Conservation (phyloP, 2,329 filamentous ascomycete genomes). For the Decorospora gaudefroyi region DNA sequence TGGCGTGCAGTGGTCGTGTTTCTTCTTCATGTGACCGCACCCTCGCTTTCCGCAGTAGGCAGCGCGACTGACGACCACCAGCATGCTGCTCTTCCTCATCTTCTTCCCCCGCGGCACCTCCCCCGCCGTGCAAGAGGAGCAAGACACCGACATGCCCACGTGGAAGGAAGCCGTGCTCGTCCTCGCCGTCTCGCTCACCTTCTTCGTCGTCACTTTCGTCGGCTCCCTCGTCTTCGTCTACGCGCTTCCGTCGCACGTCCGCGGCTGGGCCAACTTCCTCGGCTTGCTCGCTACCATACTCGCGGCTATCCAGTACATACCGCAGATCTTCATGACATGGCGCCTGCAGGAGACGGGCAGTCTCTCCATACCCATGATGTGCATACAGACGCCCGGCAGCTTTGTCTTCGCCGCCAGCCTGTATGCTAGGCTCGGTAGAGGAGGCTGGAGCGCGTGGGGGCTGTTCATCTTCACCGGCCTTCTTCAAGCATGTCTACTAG, state of each 20-base stretch:
- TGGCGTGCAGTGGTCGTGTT: slow-evolving; percentile 88
- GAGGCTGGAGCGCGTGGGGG: slow-evolving; percentile 95
- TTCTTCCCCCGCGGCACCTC: slow-evolving; percentile 68
- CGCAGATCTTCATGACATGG: slow-evolving; percentile 93
- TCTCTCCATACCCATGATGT: slow-evolving; percentile 96
- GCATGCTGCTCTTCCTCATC: slow-evolving; percentile 88
- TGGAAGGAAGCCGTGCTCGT: slow-evolving; percentile 81
- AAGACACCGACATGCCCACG: slow-evolving; percentile 50
- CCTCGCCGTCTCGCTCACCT: slow-evolving; percentile 71
- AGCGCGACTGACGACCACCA: slow-evolving; percentile 48
- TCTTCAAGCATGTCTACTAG: slow-evolving; percentile 80
- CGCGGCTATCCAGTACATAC: slow-evolving; percentile 87
- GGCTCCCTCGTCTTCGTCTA: slow-evolving; percentile 67
- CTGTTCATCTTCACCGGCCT: slow-evolving; percentile 84
- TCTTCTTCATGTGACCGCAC: slow-evolving; percentile 74
- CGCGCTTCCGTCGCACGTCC: slow-evolving; percentile 65
- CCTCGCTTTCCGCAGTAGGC: neutral
- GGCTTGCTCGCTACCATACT: slow-evolving; percentile 78
- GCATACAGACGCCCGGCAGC: slow-evolving; percentile 92
- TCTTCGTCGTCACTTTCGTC: slow-evolving; percentile 73
- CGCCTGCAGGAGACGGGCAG: slow-evolving; percentile 83
- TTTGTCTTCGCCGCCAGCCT: slow-evolving; percentile 87
- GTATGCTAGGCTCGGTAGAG: slow-evolving; percentile 74
- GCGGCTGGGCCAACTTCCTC: slow-evolving; percentile 81
- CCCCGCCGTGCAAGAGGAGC: slow-evolving; percentile 32